Base-by-base conservation (phyloP, 2,329 filamentous ascomycete species). In the Ophiostoma perfectum region DNA sequence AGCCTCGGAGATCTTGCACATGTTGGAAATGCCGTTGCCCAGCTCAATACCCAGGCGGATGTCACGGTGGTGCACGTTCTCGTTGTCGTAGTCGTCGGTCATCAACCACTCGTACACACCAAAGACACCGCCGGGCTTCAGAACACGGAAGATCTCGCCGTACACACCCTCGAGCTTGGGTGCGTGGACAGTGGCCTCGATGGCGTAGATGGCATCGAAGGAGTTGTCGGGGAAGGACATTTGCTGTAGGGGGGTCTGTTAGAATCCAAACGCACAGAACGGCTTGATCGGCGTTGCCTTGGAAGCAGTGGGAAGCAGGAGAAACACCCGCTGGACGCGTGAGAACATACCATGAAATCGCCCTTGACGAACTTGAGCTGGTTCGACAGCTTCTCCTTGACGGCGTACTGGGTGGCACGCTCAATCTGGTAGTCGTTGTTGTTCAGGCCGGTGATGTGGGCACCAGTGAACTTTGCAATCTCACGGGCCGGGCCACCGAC, bases 361-460 rank as follows among this genome's bases (percentile, higher is more conserved):
- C 93, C 94, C 86, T 98, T 97, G 76, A 92, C 90, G 75, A 92
- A 98, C 72, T 84, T 85, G 73, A 97, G 82, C 81, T 97, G 92
- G 75, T 91, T 79, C 1, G 89, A 84, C 66, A 98, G 82, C 66
- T 89, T 89, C 80, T 96, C 92, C 80, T 92, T 92, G 71, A 85
- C 80, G 2, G 93, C 92, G 77, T 97, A 97, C 67, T 85, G 83
- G 14, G 88, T 93, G n/a, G 93, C 94, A 73, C 95, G 91, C 78
- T 97, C 87, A 73, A 98, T 97, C 82, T 98, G 95, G 83, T 99
- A 99, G 81, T 97, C 92, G 80, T 98, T 98, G 88, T 97, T 98
- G 88, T 98, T 99, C 78, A 98, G 81, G 60, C 95, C 95, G 38
- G 92, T 90, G 72, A 98, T 86, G 75, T 97, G 92, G 74, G 87